phyloP scores from a whole-genome alignment of 768 basidiomycete species.

The Cyathus striatus region DNA sequence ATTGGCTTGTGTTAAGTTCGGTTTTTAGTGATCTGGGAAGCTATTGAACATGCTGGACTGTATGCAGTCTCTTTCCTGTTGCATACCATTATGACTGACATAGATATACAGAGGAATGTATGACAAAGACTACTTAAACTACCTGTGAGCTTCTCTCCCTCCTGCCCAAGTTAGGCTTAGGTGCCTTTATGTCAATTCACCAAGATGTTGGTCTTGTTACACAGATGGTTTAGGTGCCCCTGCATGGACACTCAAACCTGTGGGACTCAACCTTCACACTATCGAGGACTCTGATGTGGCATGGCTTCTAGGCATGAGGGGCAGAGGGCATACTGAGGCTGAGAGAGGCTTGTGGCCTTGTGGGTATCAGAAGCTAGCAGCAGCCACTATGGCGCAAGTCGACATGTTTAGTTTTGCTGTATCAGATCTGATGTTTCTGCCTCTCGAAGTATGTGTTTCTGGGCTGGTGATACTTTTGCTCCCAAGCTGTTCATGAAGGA shows the following conservation, averaged over 20 bases:
- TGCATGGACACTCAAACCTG: conserved; percentile 86
- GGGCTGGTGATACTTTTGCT: conserved; percentile 86
- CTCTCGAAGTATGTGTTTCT: conserved; percentile 81
- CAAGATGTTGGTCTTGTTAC: conserved; percentile 98
- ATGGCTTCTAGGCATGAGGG: conserved; percentile 77
- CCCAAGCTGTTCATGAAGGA: conserved; percentile 61
- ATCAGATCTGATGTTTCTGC: too few relatives aligned
- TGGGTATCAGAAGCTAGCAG: conserved; percentile 93
- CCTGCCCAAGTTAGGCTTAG: conserved; percentile 67
- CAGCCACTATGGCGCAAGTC: conserved; percentile 85
- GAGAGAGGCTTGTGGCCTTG: conserved; percentile 90
- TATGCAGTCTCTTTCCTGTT: conserved; percentile 24
- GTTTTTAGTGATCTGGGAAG: conserved; percentile 96
- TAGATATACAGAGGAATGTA: conserved; percentile 63
- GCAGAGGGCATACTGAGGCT: conserved; percentile 68
- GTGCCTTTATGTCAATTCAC: conserved; percentile 77
- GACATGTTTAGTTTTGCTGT: neutral
- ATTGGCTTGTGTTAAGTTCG: conserved; percentile 47
- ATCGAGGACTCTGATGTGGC: conserved; percentile 84
- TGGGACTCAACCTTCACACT: conserved; percentile 78
- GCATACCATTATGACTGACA: too few relatives aligned
- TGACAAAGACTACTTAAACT: conserved; percentile 77
- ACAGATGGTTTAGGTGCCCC: conserved; percentile 95
- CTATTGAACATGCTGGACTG: conserved; percentile 91
- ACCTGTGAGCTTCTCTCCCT: conserved; percentile 68